Conservation (phyloP, 2,329 filamentous ascomycete species). For the Colletotrichum cereale region DNA sequence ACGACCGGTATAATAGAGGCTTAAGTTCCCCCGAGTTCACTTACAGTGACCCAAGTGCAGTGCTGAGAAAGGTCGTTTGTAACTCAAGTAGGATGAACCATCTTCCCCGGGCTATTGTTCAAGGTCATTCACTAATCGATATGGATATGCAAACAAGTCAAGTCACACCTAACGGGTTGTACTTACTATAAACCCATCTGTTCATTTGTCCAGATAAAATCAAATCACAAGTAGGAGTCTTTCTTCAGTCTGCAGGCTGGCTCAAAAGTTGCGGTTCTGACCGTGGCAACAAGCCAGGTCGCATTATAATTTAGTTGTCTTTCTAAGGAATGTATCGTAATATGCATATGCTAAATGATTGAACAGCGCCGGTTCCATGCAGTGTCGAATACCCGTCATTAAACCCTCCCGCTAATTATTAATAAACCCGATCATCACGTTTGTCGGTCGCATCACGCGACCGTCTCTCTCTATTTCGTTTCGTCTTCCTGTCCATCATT, state of each 20-base stretch:
- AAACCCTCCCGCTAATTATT: not conserved
- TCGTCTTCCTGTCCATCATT: not conserved
- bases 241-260: not conserved
- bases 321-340: slow-evolving; percentile 39
- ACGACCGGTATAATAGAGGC: too few relatives aligned
- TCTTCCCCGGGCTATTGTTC: too few relatives aligned
- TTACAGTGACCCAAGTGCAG: too few relatives aligned
- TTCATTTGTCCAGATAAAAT: too few relatives aligned
- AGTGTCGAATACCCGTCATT: slow-evolving; percentile 1
- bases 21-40: too few relatives aligned
- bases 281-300: slow-evolving; percentile 11
- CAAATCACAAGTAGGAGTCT: accelerated
- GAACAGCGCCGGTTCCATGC: slow-evolving; percentile 36
- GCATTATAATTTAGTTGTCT: slow-evolving; percentile 31
- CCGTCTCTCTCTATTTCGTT: not conserved
- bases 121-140: too few relatives aligned
- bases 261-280: not conserved
- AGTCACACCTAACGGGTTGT: too few relatives aligned
- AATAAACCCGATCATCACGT: slow-evolving; percentile 17
- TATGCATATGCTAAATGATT: slow-evolving; percentile 37
- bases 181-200: too few relatives aligned
- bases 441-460: not conserved
- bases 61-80: too few relatives aligned
- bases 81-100: too few relatives aligned
- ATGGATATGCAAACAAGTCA: too few relatives aligned